Conservation (phyloP, 2,329 filamentous ascomycete species). For the Stagonosporopsis chrysanthemi region DNA sequence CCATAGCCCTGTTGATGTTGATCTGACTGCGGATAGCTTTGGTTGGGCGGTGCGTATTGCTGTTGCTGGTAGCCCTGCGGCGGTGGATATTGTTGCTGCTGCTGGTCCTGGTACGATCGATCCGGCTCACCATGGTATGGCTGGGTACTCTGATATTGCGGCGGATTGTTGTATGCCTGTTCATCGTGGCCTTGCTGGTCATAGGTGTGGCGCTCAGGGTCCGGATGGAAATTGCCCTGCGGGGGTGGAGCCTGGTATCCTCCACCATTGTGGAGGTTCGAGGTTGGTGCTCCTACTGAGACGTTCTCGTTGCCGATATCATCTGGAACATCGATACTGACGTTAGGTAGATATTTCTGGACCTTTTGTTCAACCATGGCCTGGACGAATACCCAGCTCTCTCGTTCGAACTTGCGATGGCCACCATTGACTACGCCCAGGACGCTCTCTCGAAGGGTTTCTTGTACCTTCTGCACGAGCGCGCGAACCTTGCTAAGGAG, state of each 20-base stretch:
- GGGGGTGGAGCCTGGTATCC: conserved; percentile 10
- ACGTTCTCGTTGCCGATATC: conserved; percentile 43
- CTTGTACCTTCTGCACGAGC: conserved; percentile 38
- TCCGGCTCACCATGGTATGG: conserved; percentile 15
- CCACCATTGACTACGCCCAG: conserved; percentile 42
- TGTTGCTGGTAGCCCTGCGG: conserved; percentile 7
- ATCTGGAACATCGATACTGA: conserved; percentile 40
- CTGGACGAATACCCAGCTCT: conserved; percentile 44
- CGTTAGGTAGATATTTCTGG: conserved; percentile 39
- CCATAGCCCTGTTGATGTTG: conserved; percentile 14
- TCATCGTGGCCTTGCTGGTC: conserved; percentile 7
- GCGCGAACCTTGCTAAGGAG: conserved; percentile 37
- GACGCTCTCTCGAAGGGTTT: conserved; percentile 40
- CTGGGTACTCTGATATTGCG: conserved; percentile 19
- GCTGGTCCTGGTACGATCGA: conserved; percentile 14
- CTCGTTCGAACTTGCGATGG: conserved; percentile 40
- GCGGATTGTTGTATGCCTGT: conserved; percentile 13
- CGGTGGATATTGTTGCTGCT: conserved; percentile 8
- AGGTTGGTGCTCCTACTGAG: conserved; percentile 34
- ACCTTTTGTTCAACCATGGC: conserved; percentile 42
- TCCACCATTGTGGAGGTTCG: conserved; percentile 23
- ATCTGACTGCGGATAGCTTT: conserved; percentile 17
- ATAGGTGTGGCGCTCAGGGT: conserved; percentile 12
- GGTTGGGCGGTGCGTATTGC: conserved; percentile 11
- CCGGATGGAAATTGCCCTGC: conserved; percentile 15